A percentile compares a stretch with the other conserved stretches of the same genome.
phyloP scores from a whole-genome alignment of 208 protist species.

The Acanthamoeba triangularis region DNA sequence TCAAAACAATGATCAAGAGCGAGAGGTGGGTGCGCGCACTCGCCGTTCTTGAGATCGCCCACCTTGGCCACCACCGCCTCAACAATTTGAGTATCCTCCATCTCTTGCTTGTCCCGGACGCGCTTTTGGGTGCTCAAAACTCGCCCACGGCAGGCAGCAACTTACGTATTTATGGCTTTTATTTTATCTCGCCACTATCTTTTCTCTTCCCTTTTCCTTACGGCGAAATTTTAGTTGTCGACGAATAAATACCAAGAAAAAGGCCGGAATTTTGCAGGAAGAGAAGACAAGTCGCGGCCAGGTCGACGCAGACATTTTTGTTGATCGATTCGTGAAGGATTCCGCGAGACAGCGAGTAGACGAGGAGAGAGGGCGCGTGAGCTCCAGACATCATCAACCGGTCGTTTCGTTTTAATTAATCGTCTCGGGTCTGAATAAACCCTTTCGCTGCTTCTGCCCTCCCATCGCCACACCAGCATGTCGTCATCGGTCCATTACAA shows the following conservation, averaged over 20 bases:
- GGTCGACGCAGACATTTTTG: background rate
- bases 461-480: background rate
- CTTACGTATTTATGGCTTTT: no score
- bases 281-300: no score
- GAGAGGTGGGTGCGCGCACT: background rate
- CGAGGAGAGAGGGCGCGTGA: no score
- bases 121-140: no score
- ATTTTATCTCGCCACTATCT: background rate
- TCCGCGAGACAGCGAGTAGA: no score
- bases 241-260: background rate
- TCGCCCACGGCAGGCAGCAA: no score
- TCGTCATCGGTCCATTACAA: slow-evolving; percentile 63
- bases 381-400: no score
- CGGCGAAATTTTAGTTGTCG: background rate
- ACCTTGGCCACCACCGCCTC: slow-evolving; percentile 71
- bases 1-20: background rate
- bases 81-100: slow-evolving; percentile 29
- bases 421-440: background rate
- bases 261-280: background rate
- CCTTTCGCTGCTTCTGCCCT: background rate
- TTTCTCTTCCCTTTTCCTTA: background rate
- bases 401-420: no score
- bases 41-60: slow-evolving; percentile 48
- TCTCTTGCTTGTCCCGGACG: background rate
- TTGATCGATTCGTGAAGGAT: no score